Evolutionary conservation across 805 yeast species (phyloP), one percentile per base, ranked within the genome.

Genomic region (Cyberlindnera suaveolens): DNA sequence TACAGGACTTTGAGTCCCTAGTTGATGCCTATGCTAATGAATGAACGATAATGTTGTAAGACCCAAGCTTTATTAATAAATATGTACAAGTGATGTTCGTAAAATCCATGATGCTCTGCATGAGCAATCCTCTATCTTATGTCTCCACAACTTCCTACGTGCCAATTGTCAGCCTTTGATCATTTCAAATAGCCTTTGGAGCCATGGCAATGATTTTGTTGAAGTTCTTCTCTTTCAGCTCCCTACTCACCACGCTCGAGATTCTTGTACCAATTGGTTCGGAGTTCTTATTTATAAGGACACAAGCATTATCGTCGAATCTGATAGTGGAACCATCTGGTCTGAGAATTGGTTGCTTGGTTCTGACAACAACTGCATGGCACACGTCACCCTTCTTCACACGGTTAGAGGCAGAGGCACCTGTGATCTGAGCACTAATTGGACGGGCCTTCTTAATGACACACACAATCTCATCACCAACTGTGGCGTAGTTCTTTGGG

Each of bases 231-330:
- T 84, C 86, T 68, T 81, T 82, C 47, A 93, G 73, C 64, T 91
- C 97, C 63, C 85, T 85, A 19, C 96, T 96, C 19, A 91, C 96
- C 38, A 85, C 93, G 34, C 90, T 80, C 29, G 85, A 74, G 31
- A 93, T 86, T 75, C 98, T 85, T 20, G 96, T 85, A 15, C 98
- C 99, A 40, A 93, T 73, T 9, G 97, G 96, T 60, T 93, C 99
- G 26, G 86, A 84, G 58, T 82, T 85, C 66, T 91, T 91, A 69
- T 93, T 90, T 49, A 91, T 78, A 58, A 93, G 74, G 30, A 93
- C 98, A 68, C 98, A 90, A 1, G 99, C 99, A 63, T 91, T 93
- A 66, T 93, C 99, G 62, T 90, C 96, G 62, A 93, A 93, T 53
- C 85, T 72, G 26, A 93, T 75, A 18, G 79, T 79, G 2, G 95